phyloP scores from a whole-genome alignment of 495 filamentous ascomycete genomes.

The Aspergillus leporis region DNA sequence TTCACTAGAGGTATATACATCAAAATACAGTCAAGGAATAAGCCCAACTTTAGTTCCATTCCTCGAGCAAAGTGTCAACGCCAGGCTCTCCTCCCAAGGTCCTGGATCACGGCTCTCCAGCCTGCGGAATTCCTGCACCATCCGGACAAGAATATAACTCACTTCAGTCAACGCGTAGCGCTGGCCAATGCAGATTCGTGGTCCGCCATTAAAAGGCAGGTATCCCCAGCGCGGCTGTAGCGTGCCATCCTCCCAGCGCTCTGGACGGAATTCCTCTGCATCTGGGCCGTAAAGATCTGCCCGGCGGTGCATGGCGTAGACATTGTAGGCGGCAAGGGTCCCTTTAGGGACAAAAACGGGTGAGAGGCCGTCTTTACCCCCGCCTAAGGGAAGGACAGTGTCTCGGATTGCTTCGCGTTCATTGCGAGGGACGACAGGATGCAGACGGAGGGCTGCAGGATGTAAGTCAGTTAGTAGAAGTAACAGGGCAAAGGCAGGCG shows the following conservation, averaged over 20 bases:
- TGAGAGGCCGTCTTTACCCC: constrained; percentile 63
- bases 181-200: constrained; percentile 78
- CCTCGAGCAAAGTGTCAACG: constrained; percentile 12
- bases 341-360: constrained; percentile 66
- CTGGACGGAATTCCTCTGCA: constrained; percentile 60
- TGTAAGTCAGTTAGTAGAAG: constrained; percentile 1
- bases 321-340: constrained; percentile 49
- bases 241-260: constrained; percentile 58
- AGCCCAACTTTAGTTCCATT: constrained; percentile 20
- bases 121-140: constrained; percentile 62
- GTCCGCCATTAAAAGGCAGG: constrained; percentile 73
- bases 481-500: background rate
- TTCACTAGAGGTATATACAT: no score
- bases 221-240: constrained; percentile 57
- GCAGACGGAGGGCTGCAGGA: constrained; percentile 59
- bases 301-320: constrained; percentile 73
- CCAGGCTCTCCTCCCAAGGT: constrained; percentile 19
- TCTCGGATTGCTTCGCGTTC: constrained; percentile 64
- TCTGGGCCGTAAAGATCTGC: constrained; percentile 38
- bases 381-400: constrained; percentile 72
- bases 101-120: constrained; percentile 26
- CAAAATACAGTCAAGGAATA: no score
- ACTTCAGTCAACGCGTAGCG: constrained; percentile 71
- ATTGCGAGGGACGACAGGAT: constrained; percentile 74
- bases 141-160: constrained; percentile 61